Percentiles rank a stretch among this genome's conserved stretches.
Conservation (phyloP, 1,284 basidiomycete genomes). For the Cerioporus squamosus region DNA sequence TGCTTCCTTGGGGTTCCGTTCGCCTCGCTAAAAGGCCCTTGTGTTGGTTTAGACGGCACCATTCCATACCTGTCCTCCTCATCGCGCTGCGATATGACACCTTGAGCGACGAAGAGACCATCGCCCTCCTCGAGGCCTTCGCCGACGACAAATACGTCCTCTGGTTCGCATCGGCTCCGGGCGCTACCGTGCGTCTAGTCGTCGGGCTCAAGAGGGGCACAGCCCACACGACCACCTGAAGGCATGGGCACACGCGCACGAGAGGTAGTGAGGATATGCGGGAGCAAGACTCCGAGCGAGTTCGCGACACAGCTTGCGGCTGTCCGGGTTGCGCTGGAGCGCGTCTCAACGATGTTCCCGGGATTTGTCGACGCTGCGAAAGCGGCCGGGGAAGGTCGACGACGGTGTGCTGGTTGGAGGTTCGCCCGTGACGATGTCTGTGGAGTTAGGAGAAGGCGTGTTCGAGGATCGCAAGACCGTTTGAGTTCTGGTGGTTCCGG, state of each 20-base stretch:
- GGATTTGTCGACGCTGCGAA: slow-evolving; percentile 37
- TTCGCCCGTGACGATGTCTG: slow-evolving; percentile 36
- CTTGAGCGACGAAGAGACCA: slow-evolving; percentile 12
- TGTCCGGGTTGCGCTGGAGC: slow-evolving; percentile 30
- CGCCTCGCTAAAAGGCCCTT: slow-evolving; percentile 2
- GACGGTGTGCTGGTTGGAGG: slow-evolving; percentile 42
- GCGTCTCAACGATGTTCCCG: slow-evolving; percentile 32
- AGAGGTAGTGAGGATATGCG: slow-evolving; percentile 26
- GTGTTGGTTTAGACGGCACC: not conserved
- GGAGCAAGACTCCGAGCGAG: slow-evolving; percentile 1
- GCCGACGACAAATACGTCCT: slow-evolving; percentile 51
- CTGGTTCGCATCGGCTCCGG: slow-evolving; percentile 44
- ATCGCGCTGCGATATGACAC: not conserved
- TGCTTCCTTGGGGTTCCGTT: slow-evolving; percentile 23
- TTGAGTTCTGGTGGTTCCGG: too few relatives aligned
- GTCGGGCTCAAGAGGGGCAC: slow-evolving; percentile 57
- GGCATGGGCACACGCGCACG: slow-evolving; percentile 57
- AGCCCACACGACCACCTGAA: slow-evolving; percentile 51
- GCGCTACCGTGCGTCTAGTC: slow-evolving; percentile 32
- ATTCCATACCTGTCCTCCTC: not conserved
- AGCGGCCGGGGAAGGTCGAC: slow-evolving; percentile 41
- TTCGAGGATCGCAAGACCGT: slow-evolving; percentile 13
- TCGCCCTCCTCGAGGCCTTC: slow-evolving; percentile 36
- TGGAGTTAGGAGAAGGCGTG: slow-evolving; percentile 12
- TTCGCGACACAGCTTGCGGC: slow-evolving; percentile 23